Conservation (phyloP, 2,329 filamentous ascomycete genomes). For the Fusarium incarnatum region DNA sequence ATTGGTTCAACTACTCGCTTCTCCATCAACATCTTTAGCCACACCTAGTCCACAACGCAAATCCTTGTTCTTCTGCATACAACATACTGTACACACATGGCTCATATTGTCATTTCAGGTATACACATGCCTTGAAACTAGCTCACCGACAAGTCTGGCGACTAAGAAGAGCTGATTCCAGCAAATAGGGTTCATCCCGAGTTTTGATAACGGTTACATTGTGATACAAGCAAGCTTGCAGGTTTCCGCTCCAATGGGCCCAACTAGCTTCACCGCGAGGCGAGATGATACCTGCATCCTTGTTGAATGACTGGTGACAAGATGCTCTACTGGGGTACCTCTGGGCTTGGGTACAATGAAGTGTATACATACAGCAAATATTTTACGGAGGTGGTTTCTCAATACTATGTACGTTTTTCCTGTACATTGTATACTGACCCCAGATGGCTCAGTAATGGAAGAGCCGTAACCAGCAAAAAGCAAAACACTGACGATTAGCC, state of each 20-base stretch:
- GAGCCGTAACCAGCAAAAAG: conserved; percentile 27
- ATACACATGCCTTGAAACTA: conserved; percentile 14
- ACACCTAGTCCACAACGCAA: conserved; percentile 10
- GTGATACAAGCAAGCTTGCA: conserved; percentile 37
- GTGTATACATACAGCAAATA: neutral
- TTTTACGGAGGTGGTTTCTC: neutral
- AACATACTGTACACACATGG: neutral
- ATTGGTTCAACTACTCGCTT: conserved; percentile 10
- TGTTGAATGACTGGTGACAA: conserved; percentile 20
- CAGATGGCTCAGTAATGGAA: conserved; percentile 3
- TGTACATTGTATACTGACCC: neutral
- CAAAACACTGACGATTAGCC: conserved; percentile 19
- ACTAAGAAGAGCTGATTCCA: conserved; percentile 22
- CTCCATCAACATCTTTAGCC: conserved; percentile 12
- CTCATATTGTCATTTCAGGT: conserved; percentile 11
- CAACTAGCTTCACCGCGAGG: conserved; percentile 25
- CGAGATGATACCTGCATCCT: conserved; percentile 22
- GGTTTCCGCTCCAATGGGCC: conserved; percentile 34
- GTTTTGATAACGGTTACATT: conserved; percentile 34
- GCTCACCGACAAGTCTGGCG: conserved; percentile 29
- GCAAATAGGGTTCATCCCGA: conserved; percentile 45
- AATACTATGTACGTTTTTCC: neutral
- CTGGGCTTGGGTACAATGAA: conserved; percentile 9
- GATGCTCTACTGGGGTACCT: conserved; percentile 8
- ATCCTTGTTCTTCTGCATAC: conserved; percentile 21